Base-by-base conservation (phyloP, 441 rosid genomes). In the Adansonia gregorii region DNA sequence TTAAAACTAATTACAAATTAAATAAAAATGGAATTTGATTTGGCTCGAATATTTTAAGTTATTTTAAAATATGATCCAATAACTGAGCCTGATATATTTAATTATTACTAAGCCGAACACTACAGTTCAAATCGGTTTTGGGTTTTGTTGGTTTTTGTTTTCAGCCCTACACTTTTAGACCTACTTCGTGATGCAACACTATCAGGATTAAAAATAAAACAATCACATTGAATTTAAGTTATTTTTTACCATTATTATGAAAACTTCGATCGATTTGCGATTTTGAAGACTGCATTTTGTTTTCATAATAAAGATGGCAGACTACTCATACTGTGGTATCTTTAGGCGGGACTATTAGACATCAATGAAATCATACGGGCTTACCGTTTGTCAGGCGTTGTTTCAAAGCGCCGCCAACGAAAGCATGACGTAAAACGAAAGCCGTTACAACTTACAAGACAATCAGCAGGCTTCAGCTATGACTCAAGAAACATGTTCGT, bases 321-420 rank as follows among this genome's bases (percentile, higher is more conserved):
- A 12, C 12, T 27, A 27, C 43, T 27, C 67, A 39, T 66, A 14
- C 22, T 6, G 11, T 39, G 12, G 51, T 15, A 39, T 66, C 22
- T 15, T 39, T 17, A 39, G 24, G 14, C 51, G 6, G 14, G 39
- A 55, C 59, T 43, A 63, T 41, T 20, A 43, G 55, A 49, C 19
- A 51, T 24, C n/a, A 45, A 31, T 20, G 31, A 35, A 11, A 43
- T 20, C n/a, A 3, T 17, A 17, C 4, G 54, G 59, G 9, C 78
- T 73, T 78, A 79, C 81, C 78, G 17, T 48, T 22, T 27, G 67
- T 61, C 2, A 17, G 67, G 31, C 39, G 4, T 43, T 27, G 45
- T 31, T 63, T 8, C 41, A 63, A 0, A 1, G 39, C 4, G 17
- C 67, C 14, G 45, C 45, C 17, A 31, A 31, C 6, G 45, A 27